Percentiles rank a stretch among this genome's conserved stretches.
Evolutionary conservation across 2,329 filamentous ascomycete genomes (phyloP).

Genomic region (Xylariaceae sp.): DNA sequence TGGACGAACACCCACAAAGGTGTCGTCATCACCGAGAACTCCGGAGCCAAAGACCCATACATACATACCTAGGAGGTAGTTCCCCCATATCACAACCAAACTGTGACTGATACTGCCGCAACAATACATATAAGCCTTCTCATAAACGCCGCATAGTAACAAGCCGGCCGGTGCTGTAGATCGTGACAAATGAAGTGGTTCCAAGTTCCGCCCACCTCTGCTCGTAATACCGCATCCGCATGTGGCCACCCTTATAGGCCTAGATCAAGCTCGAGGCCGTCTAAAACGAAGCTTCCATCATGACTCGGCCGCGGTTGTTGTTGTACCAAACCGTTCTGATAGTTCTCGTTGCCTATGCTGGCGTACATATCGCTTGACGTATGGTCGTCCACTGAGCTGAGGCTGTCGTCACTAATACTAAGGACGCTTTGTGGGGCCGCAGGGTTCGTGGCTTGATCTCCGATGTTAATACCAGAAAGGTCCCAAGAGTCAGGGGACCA

Average conservation of each 20-base stretch:
- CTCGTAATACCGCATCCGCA: not conserved
- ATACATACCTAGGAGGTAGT: no score
- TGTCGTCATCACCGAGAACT: no score
- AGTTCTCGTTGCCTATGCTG: conserved; percentile 45
- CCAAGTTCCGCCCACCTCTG: not conserved
- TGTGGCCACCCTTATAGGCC: conserved; percentile 18
- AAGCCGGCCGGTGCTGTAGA: no score
- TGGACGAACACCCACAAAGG: no score
- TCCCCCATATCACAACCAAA: no score
- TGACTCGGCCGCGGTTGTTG: conserved; percentile 32
- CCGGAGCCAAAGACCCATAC: no score
- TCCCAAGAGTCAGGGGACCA: conserved; percentile 65
- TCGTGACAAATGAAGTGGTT: no score
- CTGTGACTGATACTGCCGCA: no score
- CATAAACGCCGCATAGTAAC: no score
- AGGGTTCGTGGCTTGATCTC: conserved; percentile 48
- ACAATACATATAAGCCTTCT: no score
- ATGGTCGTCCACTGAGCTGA: conserved; percentile 59
- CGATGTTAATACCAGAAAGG: conserved; percentile 52
- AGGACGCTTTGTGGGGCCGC: conserved; percentile 55
- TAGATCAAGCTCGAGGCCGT: conserved; percentile 29
- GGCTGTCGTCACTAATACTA: conserved; percentile 60
- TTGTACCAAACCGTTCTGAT: conserved; percentile 34
- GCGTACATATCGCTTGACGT: conserved; percentile 50
- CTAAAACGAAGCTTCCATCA: conserved; percentile 30